Percentiles rank a stretch among this genome's conserved stretches.
Evolutionary conservation across 495 filamentous ascomycete genomes (phyloP).

Genomic region (Wilcoxina mikolae): DNA sequence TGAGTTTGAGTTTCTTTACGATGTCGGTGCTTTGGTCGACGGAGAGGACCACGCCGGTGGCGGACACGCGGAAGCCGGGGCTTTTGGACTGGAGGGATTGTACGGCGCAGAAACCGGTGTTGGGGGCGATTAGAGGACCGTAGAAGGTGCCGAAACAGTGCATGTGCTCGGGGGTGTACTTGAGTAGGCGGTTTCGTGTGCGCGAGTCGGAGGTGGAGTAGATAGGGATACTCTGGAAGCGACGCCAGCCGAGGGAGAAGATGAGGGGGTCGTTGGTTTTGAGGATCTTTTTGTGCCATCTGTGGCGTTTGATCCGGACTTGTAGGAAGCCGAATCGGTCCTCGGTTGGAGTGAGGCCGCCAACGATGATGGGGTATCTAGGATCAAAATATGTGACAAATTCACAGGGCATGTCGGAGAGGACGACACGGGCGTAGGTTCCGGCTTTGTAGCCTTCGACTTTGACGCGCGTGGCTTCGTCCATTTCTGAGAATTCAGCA

Average conservation of each 20-base stretch:
- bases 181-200: conserved; percentile 89
- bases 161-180: conserved; percentile 96
- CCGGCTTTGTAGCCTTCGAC: conserved; percentile 89
- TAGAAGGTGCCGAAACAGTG: conserved; percentile 94
- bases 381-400: conserved; percentile 82
- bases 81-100: conserved; percentile 79
- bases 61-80: conserved; percentile 84
- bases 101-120: conserved; percentile 87
- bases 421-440: conserved; percentile 77
- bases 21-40: conserved; percentile 92
- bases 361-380: conserved; percentile 70
- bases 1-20: conserved; percentile 97
- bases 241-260: conserved; percentile 92
- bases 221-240: conserved; percentile 82
- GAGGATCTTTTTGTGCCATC: conserved; percentile 98
- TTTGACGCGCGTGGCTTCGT: conserved; percentile 58
- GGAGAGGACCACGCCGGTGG: conserved; percentile 78
- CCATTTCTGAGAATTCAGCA: conserved; percentile 71
- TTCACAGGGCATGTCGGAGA: conserved; percentile 78
- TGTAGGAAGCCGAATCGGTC: conserved; percentile 92
- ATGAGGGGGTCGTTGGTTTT: conserved; percentile 96
- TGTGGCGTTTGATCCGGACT: conserved; percentile 85
- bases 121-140: conserved; percentile 83
- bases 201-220: conserved; percentile 91
- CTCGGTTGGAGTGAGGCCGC: conserved; percentile 78